Percentiles rank a stretch among this genome's conserved stretches.
Evolutionary conservation across 1,139 yeast species (phyloP).

Genomic region (Lodderomyces oxycetoniae): DNA sequence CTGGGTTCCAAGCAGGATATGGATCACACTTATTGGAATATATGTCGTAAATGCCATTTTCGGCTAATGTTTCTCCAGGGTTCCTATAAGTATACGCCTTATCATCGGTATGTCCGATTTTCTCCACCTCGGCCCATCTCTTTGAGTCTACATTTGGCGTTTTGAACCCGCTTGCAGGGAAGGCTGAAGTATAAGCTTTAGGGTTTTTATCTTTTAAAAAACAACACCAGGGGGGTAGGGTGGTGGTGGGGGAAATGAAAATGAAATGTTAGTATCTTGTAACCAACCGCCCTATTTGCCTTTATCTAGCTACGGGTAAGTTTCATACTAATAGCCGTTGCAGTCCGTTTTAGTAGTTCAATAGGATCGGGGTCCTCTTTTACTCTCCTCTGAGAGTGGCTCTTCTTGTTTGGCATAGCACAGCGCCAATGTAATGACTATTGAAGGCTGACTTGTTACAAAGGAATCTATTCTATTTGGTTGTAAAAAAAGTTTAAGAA

Average conservation of each 20-base stretch:
- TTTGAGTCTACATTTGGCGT: slow-evolving; percentile 42
- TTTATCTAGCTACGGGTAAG: slow-evolving; percentile 1
- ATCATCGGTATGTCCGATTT: slow-evolving; percentile 23
- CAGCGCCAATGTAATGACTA: neutral
- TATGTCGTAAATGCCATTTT: slow-evolving; percentile 35
- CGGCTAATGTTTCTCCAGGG: slow-evolving; percentile 34
- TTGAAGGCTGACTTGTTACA: neutral
- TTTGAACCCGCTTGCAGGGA: slow-evolving; percentile 49
- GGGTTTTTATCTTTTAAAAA: slow-evolving; percentile 12
- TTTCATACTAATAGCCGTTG: slow-evolving; percentile 19
- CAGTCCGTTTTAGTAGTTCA: slow-evolving; percentile 15
- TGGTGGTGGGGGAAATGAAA: slow-evolving; percentile 2
- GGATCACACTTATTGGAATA: slow-evolving; percentile 42
- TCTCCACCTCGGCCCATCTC: slow-evolving; percentile 40
- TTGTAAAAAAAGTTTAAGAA: slow-evolving; percentile 6
- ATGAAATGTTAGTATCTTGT: slow-evolving; percentile 6
- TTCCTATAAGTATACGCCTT: slow-evolving; percentile 18
- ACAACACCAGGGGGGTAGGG: too few species aligned
- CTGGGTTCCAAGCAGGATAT: slow-evolving; percentile 56
- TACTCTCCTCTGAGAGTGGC: slow-evolving; percentile 8
- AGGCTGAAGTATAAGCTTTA: slow-evolving; percentile 12
- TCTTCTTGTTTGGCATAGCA: slow-evolving; percentile 10
- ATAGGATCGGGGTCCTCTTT: slow-evolving; percentile 14
- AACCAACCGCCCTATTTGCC: neutral
- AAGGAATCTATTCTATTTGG: too few species aligned